These are phyloP conservation scores for Stachybotrys chlorohalonatus DNA, from an alignment of 2,329 filamentous ascomycete species.

Conservation along the genomic window DNA sequence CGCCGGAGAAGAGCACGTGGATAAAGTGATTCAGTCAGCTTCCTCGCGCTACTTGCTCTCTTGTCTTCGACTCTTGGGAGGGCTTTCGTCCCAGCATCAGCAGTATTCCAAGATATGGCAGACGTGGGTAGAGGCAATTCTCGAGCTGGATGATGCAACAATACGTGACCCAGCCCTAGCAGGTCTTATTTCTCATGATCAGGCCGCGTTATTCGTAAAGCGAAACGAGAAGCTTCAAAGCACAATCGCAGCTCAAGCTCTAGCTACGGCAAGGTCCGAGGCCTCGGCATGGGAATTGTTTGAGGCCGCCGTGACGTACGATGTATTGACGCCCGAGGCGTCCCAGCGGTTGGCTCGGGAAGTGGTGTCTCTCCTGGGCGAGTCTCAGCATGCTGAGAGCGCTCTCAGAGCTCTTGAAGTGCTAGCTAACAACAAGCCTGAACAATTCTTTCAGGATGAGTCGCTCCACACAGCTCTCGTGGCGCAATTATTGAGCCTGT, in stretches of 20 bases:
- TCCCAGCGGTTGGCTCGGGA: conserved; percentile 23
- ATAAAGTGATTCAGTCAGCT: conserved; percentile 54
- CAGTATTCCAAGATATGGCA: conserved; percentile 35
- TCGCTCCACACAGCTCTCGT: conserved; percentile 40
- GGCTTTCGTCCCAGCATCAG: conserved; percentile 25
- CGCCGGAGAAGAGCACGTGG: conserved; percentile 47
- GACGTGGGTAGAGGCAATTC: conserved; percentile 30
- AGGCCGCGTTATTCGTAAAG: conserved; percentile 28
- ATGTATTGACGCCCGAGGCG: conserved; percentile 26
- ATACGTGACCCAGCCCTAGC: conserved; percentile 24
- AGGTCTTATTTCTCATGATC: conserved; percentile 36
- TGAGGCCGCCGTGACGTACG: conserved; percentile 35
- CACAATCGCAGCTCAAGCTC: conserved; percentile 31
- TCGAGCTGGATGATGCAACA: conserved; percentile 18
- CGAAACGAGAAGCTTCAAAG: conserved; percentile 33
- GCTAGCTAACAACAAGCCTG: conserved; percentile 34
- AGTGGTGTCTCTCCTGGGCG: conserved; percentile 21
- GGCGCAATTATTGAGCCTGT: conserved; percentile 42
- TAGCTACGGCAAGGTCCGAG: conserved; percentile 26
- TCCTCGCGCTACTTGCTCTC: conserved; percentile 59
- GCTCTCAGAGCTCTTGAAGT: conserved; percentile 38
- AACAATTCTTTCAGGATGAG: conserved; percentile 34
- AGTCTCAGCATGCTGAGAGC: conserved; percentile 13
- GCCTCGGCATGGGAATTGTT: conserved; percentile 34
- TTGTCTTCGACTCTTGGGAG: conserved; percentile 49